phyloP scores from a whole-genome alignment of 2,329 filamentous ascomycete species.

The Balansia obtecta region DNA sequence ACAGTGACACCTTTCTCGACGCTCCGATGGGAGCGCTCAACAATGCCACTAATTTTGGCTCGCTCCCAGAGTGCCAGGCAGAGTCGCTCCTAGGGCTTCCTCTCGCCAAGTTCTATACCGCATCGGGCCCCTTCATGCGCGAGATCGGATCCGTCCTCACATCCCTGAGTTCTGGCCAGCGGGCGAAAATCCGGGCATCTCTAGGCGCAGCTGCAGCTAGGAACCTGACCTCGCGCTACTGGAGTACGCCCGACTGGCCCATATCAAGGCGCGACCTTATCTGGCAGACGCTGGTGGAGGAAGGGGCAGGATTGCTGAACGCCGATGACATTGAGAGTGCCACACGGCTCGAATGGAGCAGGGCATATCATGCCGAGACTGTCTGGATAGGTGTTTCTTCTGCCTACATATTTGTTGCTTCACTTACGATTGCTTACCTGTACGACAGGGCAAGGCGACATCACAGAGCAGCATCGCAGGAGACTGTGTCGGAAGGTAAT shows the following conservation, averaged over 20 bases:
- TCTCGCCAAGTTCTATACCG: conserved; percentile 50
- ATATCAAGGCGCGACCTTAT: conserved; percentile 39
- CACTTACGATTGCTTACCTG: conserved; percentile 3
- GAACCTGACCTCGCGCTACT: conserved; percentile 46
- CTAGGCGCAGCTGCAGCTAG: conserved; percentile 34
- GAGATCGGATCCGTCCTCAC: conserved; percentile 34
- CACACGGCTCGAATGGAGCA: conserved; percentile 8
- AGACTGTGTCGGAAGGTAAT: neutral
- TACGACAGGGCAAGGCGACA: conserved; percentile 1
- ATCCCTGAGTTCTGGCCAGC: conserved; percentile 26
- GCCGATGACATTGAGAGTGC: conserved; percentile 44
- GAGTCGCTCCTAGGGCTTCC: conserved; percentile 23
- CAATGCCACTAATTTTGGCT: conserved; percentile 1
- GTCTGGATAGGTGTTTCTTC: conserved; percentile 10
- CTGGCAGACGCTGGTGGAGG: conserved; percentile 40
- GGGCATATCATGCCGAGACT: conserved; percentile 9
- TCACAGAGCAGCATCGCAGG: neutral
- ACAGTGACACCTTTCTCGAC: conserved; percentile 52
- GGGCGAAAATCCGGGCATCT: conserved; percentile 28
- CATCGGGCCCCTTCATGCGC: conserved; percentile 41
- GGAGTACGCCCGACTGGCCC: conserved; percentile 49
- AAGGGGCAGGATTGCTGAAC: conserved; percentile 48
- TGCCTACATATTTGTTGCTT: conserved; percentile 5
- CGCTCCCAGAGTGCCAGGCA: neutral
- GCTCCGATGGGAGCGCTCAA: conserved; percentile 39